Conservation (phyloP, 345 rosid species). For the Arabidopsis suecica region DNA sequence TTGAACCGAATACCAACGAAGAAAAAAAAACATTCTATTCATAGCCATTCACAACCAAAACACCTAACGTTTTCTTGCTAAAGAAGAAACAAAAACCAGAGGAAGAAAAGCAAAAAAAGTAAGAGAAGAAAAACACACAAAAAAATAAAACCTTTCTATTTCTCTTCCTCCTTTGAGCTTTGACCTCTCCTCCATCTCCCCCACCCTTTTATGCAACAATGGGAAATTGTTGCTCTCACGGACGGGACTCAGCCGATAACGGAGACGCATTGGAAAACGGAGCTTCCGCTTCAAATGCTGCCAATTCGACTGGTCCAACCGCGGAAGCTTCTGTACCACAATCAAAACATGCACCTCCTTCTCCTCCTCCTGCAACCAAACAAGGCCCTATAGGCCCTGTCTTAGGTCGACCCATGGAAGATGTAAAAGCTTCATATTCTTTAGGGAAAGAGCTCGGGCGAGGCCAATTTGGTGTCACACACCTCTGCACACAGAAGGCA, state of each 20-base stretch:
- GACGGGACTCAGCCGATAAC: constrained; percentile 43
- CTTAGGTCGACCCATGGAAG: constrained; percentile 72
- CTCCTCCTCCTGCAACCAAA: constrained; percentile 45
- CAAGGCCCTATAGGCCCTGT: constrained; percentile 54
- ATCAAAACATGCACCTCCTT: constrained; percentile 45
- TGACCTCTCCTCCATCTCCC: constrained; percentile 33
- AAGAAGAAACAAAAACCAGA: constrained; percentile 48
- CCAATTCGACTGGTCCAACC: constrained; percentile 31
- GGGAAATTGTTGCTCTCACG: constrained; percentile 86
- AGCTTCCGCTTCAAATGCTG: constrained; percentile 15
- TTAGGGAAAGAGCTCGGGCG: constrained; percentile 73
- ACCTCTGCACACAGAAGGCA: constrained; percentile 59
- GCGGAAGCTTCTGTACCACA: constrained; percentile 38
- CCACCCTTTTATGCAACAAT: constrained; percentile 46
- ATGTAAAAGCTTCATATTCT: constrained; percentile 54
- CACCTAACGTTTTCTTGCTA: constrained; percentile 40
- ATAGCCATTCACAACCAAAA: constrained; percentile 45
- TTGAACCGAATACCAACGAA: constrained; percentile 40
- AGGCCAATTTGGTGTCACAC: constrained; percentile 73
- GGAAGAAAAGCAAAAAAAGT: constrained; percentile 13
- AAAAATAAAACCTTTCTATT: constrained; percentile 34
- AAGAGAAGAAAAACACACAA: constrained; percentile 25
- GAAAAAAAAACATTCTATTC: constrained; percentile 41
- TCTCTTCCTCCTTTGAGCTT: constrained; percentile 43
- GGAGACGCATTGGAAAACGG: constrained; percentile 36